Percentiles rank a stretch among this genome's conserved stretches.
Conservation (phyloP, 371 early-diverging fungal genomes). For the Mucor indicus region DNA sequence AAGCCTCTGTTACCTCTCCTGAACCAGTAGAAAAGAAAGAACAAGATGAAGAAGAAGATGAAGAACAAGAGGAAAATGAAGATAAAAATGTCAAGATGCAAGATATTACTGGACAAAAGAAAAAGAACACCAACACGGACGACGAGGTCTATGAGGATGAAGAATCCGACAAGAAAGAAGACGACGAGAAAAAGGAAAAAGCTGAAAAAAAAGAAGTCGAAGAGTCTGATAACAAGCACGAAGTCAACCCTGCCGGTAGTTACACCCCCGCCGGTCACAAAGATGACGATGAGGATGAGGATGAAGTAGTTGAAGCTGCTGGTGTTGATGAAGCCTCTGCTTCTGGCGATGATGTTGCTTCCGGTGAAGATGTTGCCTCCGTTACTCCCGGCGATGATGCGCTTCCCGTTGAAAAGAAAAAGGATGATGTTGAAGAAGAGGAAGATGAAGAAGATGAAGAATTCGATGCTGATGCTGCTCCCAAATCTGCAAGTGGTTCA, state of each 20-base stretch:
- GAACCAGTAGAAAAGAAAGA: background rate
- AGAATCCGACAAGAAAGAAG: background rate
- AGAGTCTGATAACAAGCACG: background rate
- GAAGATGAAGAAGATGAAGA: background rate
- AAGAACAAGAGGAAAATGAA: conserved; percentile 1
- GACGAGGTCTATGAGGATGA: background rate
- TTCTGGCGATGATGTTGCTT: background rate
- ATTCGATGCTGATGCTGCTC: background rate
- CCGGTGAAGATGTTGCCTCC: background rate
- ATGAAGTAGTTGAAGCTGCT: background rate
- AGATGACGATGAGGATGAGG: background rate
- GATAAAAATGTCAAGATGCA: background rate
- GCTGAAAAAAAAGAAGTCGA: background rate
- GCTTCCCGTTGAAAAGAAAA: background rate
- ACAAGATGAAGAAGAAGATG: background rate
- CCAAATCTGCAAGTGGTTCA: no score
- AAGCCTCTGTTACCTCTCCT: no score
- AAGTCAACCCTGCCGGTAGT: background rate
- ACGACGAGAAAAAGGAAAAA: no score
- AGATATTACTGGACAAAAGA: no score
- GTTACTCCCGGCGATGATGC: background rate
- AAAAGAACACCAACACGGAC: background rate
- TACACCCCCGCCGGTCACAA: background rate
- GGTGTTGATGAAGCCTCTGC: background rate
- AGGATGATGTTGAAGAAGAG: background rate